Evolutionary conservation across 805 yeast genomes (phyloP).

Genomic region (Schizosaccharomyces lindneri): DNA sequence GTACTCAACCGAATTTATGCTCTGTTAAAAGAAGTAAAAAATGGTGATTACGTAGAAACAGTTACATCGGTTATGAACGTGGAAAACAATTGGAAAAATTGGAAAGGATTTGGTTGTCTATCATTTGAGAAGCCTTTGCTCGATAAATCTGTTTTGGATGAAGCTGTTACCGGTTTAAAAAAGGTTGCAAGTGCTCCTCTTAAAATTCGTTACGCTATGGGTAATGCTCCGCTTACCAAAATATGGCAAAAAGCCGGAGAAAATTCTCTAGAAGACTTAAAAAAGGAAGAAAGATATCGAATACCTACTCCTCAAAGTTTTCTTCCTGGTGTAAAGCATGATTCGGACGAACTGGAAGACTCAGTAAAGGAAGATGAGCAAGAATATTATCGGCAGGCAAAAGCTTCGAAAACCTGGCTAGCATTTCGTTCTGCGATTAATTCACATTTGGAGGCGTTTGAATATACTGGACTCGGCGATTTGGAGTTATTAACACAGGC

Average conservation of each 20-base stretch:
- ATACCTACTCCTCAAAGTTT: background rate
- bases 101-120: constrained; percentile 2
- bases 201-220: background rate
- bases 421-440: background rate
- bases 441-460: background rate
- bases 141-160: background rate
- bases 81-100: background rate
- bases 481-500: background rate
- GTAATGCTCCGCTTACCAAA: background rate
- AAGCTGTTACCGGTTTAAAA: background rate
- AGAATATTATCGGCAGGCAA: background rate
- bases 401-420: background rate
- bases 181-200: background rate
- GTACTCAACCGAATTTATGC: background rate
- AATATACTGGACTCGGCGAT: background rate
- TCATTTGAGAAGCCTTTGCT: background rate
- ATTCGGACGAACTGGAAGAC: background rate
- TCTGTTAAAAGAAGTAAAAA: background rate
- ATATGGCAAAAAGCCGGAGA: background rate
- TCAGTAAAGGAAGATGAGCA: background rate
- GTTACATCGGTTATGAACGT: background rate
- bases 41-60: background rate
- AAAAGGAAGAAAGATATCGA: background rate
- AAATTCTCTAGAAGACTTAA: background rate
- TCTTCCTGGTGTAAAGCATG: background rate